These are phyloP conservation scores for Metarhizium robertsii DNA, from an alignment of 2,329 filamentous ascomycete genomes.

Conservation along the genomic window DNA sequence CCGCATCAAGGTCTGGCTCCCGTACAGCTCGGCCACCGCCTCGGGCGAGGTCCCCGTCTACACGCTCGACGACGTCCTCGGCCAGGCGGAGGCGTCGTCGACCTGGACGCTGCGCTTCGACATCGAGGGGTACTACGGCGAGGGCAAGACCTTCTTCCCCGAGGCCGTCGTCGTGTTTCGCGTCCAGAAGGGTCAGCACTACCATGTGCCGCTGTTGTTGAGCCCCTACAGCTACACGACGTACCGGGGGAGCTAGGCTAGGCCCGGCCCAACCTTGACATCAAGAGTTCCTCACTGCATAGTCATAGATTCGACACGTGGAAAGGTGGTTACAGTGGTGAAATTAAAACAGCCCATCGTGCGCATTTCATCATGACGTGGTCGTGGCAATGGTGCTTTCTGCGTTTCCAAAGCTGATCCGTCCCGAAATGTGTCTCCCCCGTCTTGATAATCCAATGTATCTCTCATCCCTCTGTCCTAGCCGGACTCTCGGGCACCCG, in stretches of 20 bases:
- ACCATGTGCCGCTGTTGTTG: slow-evolving; percentile 70
- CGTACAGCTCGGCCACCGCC: slow-evolving; percentile 40
- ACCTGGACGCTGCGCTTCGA: slow-evolving; percentile 65
- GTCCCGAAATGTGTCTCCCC: no score
- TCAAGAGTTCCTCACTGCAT: no score
- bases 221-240: slow-evolving; percentile 76
- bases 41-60: slow-evolving; percentile 49
- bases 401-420: no score
- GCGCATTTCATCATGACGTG: no score
- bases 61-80: slow-evolving; percentile 47
- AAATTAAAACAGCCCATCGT: no score
- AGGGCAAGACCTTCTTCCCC: slow-evolving; percentile 51
- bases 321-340: no score
- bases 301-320: no score
- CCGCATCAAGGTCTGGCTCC: slow-evolving; percentile 60
- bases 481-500: not conserved
- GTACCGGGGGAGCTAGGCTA: slow-evolving; percentile 60
- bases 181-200: slow-evolving; percentile 52
- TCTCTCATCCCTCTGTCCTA: not conserved
- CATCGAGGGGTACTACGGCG: slow-evolving; percentile 61
- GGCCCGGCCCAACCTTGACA: not conserved
- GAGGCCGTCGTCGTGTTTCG: slow-evolving; percentile 46
- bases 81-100: slow-evolving; percentile 33
- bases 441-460: no score
- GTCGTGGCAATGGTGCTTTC: no score